phyloP scores from a whole-genome alignment of 129 eudicot genomes.

The carrot (Daucus carota) region DNA sequence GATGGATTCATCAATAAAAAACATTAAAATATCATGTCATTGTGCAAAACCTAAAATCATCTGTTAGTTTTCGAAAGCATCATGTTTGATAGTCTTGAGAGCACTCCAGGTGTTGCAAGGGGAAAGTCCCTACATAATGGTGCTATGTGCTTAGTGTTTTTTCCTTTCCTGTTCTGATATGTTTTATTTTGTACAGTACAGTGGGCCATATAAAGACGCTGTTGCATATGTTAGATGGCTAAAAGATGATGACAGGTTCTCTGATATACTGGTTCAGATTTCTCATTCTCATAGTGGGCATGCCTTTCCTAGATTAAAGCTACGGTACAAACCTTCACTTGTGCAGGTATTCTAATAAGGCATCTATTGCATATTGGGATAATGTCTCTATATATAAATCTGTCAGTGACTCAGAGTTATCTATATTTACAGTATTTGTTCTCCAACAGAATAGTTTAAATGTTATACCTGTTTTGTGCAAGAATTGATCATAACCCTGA shows the following conservation, averaged over 20 bases:
- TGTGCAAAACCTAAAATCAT: background rate
- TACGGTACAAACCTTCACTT: constrained; percentile 97
- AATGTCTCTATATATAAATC: background rate
- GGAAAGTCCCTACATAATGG: background rate
- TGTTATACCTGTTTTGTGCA: background rate
- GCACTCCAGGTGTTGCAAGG: background rate
- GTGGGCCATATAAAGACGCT: constrained; percentile 91
- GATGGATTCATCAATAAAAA: background rate
- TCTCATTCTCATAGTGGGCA: constrained; percentile 66
- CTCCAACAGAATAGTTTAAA: background rate
- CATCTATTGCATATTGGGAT: background rate
- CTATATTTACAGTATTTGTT: background rate
- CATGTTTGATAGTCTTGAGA: background rate
- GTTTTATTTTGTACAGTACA: constrained; percentile 60
- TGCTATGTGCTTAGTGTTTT: background rate
- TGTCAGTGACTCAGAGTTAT: background rate
- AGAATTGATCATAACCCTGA: background rate
- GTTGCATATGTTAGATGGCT: constrained; percentile 68
- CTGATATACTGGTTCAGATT: constrained; percentile 68
- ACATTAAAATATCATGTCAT: background rate
- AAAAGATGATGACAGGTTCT: constrained; percentile 59
- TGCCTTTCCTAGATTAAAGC: constrained; percentile 82
- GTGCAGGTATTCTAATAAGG: constrained; percentile 64
- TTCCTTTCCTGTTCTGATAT: constrained; percentile 13
- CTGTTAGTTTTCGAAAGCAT: background rate